Base-by-base conservation (phyloP, 129 eudicot genomes). In the Saussurea involucrata region DNA sequence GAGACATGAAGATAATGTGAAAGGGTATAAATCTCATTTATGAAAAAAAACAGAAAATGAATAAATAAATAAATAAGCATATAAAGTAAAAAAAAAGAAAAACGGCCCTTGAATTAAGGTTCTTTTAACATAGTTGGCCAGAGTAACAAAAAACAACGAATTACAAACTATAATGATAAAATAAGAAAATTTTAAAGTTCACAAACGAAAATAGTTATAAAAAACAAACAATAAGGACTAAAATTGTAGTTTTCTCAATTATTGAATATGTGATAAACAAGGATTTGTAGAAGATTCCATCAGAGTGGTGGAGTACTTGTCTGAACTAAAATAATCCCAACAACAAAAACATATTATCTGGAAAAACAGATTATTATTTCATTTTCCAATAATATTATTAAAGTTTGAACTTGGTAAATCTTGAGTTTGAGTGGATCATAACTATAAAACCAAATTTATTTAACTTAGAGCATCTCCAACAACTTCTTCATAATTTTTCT, bases 231-330 rank as follows among this genome's bases (percentile, higher is more conserved):
- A n/a, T 0, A 53, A 18, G 60, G 60, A 53, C 21, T 0, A 53
- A 53, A 53, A 17, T 17, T 5, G 60, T 53, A 53, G 18, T 17
- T 53, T 53, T 17, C 8, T 53, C 60, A 17, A 53, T 53, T 53
- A 18, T 53, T 53, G 4, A 53, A 53, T 53, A 53, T 53, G 60
- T 53, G 60, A 53, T 72, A 72, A 72, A 72, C 49, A 73, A 57
- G 31, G 11, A 73, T 72, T 53, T 46, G 53, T 31, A 58, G 77
- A 73, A 73, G 68, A 73, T 73, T 73, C 68, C 77, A 73, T 57
- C 49, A 55, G 55, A 32, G 28, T 58, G 32, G 68, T 55, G 77
- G 68, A 57, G 76, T 55, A 29, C 67, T 72, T 72, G 76, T 20
- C 76, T 72, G 24, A 6, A 31, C 53, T 73, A 73, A 57, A 73